A percentile compares a stretch with the other conserved stretches of the same genome.
Evolutionary conservation across 257 asterid species (phyloP).

Genomic region (Plantago elongata): DNA sequence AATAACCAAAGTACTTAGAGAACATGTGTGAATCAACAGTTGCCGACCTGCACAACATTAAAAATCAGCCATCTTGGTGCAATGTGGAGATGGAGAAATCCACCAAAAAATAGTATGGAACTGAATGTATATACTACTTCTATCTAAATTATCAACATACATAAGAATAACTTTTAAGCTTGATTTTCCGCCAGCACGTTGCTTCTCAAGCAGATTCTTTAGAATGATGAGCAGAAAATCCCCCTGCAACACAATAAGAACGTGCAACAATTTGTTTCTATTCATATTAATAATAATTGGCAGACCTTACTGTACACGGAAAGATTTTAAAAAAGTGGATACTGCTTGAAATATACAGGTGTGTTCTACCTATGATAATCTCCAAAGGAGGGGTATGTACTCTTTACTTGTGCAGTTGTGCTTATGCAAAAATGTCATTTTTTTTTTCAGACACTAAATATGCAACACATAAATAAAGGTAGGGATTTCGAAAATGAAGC

Average conservation of each 20-base stretch:
- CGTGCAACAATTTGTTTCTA: constrained; percentile 22
- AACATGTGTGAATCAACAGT: constrained; percentile 91
- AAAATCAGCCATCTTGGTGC: constrained; percentile 20
- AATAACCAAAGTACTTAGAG: constrained; percentile 79
- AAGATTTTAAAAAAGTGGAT: constrained; percentile 8
- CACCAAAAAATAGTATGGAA: not conserved
- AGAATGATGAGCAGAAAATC: constrained; percentile 90
- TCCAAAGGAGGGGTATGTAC: too few relatives aligned
- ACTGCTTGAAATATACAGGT: too few relatives aligned
- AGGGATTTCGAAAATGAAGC: too few relatives aligned
- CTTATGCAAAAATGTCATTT: too few relatives aligned
- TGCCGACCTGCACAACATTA: constrained; percentile 72
- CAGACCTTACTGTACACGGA: constrained; percentile 13
- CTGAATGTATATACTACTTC: constrained; percentile 17
- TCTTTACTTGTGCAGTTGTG: too few relatives aligned
- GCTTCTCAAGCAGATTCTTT: constrained; percentile 87
- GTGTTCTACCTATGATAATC: too few relatives aligned
- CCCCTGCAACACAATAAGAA: constrained; percentile 65
- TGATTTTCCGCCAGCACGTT: constrained; percentile 39
- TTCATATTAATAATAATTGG: constrained; percentile 21
- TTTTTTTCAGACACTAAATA: too few relatives aligned
- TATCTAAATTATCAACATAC: constrained; percentile 42
- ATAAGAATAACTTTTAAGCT: constrained; percentile 88
- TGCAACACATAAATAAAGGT: too few relatives aligned
- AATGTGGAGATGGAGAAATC: constrained; percentile 15